A percentile compares a stretch with the other conserved stretches of the same genome.
Evolutionary conservation across 805 yeast genomes (phyloP).

Genomic region (Teunomyces barrocoloradensis): DNA sequence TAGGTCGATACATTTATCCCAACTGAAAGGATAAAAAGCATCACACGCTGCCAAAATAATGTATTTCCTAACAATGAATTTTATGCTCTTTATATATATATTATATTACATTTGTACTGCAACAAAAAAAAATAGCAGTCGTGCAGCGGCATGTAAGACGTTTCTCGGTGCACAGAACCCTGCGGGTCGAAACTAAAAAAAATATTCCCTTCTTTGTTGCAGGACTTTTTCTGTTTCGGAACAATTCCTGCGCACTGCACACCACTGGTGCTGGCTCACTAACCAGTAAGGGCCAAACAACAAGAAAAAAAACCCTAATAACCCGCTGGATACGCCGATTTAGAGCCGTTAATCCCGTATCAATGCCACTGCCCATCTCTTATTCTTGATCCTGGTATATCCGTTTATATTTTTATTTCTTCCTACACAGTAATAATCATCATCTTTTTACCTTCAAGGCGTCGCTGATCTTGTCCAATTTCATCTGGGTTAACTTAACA

Average conservation of each 20-base stretch:
- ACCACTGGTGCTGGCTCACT: neutral
- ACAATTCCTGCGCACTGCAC: neutral
- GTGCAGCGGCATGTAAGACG: neutral
- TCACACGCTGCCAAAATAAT: neutral
- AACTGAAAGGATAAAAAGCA: neutral
- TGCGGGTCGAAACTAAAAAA: neutral
- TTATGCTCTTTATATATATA: neutral
- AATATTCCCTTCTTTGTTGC: neutral
- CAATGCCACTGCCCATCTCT: too few relatives aligned
- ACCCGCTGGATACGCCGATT: neutral
- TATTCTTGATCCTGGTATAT: neutral
- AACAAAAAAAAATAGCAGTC: neutral
- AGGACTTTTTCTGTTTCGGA: neutral
- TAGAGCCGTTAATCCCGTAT: neutral
- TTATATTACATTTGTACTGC: neutral
- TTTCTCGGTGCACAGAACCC: neutral
- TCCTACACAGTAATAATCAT: too few relatives aligned
- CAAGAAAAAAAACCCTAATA: neutral
- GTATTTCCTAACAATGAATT: too few relatives aligned
- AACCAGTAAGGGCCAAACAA: neutral
- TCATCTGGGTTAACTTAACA: constrained; percentile 41
- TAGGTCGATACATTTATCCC: constrained; percentile 7
- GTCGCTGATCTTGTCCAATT: constrained; percentile 34
- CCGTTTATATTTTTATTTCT: neutral
- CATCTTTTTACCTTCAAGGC: constrained; percentile 4